These are phyloP conservation scores for Periconia sp. DNA, from an alignment of 2,329 filamentous ascomycete species.

Conservation along the genomic window DNA sequence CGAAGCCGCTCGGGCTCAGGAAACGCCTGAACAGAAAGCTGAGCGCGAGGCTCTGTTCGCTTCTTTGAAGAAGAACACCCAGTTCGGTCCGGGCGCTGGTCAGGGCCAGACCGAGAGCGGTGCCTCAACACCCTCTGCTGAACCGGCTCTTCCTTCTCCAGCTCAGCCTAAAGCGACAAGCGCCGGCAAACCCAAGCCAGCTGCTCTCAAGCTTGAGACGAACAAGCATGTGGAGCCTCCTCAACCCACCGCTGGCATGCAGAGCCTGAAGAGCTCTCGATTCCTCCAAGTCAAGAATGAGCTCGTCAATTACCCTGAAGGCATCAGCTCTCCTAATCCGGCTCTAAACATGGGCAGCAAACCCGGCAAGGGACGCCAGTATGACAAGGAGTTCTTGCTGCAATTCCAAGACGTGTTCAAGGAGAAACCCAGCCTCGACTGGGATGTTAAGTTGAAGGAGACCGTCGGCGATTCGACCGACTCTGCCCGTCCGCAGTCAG, in stretches of 20 bases:
- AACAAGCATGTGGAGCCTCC: constrained; percentile 87
- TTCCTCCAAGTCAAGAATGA: constrained; percentile 82
- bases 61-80: constrained; percentile 55
- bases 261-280: constrained; percentile 88
- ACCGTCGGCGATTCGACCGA: constrained; percentile 79
- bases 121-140: constrained; percentile 50
- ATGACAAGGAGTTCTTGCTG: constrained; percentile 92
- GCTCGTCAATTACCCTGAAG: constrained; percentile 76
- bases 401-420: constrained; percentile 97
- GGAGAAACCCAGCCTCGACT: constrained; percentile 93
- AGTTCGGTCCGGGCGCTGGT: constrained; percentile 53
- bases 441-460: constrained; percentile 86
- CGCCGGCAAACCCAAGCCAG: constrained; percentile 78
- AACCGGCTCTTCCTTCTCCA: constrained; percentile 46
- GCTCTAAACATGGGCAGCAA: constrained; percentile 86
- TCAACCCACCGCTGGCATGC: constrained; percentile 91
- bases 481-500: constrained; percentile 69
- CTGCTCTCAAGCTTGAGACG: constrained; percentile 85
- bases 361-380: constrained; percentile 83
- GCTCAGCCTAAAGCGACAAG: constrained; percentile 48
- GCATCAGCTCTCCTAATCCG: constrained; percentile 88
- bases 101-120: constrained; percentile 28
- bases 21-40: constrained; percentile 50
- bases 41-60: constrained; percentile 52
- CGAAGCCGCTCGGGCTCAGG: constrained; percentile 51